Conservation (phyloP, 2,329 filamentous ascomycete species). For the Bipolaris bicolor region DNA sequence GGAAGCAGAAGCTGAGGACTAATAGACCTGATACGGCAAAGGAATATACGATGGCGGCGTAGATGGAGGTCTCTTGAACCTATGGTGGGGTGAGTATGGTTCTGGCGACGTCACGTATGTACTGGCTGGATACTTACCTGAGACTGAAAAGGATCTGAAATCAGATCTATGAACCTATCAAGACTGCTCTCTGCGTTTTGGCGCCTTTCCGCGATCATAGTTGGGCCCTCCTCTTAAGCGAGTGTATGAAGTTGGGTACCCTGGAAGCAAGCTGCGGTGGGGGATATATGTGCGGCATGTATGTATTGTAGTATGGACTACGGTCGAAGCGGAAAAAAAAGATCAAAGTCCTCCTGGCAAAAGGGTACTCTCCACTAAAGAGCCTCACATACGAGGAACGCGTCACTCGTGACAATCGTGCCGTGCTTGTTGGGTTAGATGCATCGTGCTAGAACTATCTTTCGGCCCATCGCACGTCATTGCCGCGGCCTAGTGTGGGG, state of each 20-base stretch:
- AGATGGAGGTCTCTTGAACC: constrained; percentile 69
- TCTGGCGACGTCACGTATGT: not conserved
- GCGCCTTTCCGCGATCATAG: constrained; percentile 21
- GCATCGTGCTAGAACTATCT: constrained; percentile 11
- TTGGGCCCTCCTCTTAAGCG: constrained; percentile 6
- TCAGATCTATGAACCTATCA: constrained; percentile 49
- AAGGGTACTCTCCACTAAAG: not conserved
- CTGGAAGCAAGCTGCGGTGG: not conserved
- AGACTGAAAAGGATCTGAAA: constrained; percentile 50
- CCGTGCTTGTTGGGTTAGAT: constrained; percentile 12
- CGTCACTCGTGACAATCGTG: constrained; percentile 11
- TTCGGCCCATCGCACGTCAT: constrained; percentile 18
- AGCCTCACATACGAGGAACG: constrained; percentile 1
- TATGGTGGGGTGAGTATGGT: constrained; percentile 34
- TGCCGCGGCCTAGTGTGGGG: constrained; percentile 6
- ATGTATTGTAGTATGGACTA: too few relatives aligned
- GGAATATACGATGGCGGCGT: constrained; percentile 80
- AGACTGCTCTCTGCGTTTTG: constrained; percentile 25
- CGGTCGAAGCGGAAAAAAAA: not conserved
- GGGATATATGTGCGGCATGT: not conserved
- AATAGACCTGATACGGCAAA: constrained; percentile 75
- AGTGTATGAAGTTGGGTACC: constrained; percentile 2
- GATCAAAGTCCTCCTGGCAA: not conserved
- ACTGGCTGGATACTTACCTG: constrained; percentile 24
- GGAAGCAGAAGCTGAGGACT: constrained; percentile 81